A percentile compares a stretch with the other conserved stretches of the same genome.
Evolutionary conservation across 192 early-diverging fungal genomes (phyloP).

Genomic region (Phycomyces blakesleeanus): DNA sequence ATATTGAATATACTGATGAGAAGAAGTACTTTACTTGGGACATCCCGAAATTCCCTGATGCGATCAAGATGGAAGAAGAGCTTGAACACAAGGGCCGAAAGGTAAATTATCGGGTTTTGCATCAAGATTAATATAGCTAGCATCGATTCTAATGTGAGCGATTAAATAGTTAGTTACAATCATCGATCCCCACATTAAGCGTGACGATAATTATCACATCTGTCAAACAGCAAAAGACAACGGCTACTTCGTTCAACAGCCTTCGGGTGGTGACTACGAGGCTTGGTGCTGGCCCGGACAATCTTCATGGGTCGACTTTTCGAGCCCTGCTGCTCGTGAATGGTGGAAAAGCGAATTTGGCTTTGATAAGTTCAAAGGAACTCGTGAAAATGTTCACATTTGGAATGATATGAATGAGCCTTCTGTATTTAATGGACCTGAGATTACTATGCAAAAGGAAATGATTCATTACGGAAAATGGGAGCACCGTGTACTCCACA

Average conservation of each 20-base stretch:
- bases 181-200: conserved; percentile 96
- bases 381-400: conserved; percentile 74
- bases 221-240: conserved; percentile 73
- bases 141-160: neutral
- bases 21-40: conserved; percentile 99
- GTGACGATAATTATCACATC: conserved; percentile 68
- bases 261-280: conserved; percentile 72
- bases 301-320: conserved; percentile 92
- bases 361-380: conserved; percentile 79
- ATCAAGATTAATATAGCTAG: neutral
- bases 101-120: conserved; percentile 33
- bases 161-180: conserved; percentile 82
- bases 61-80: conserved; percentile 75
- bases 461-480: conserved; percentile 73
- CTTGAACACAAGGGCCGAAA: conserved; percentile 73
- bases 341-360: conserved; percentile 82
- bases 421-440: conserved; percentile 93
- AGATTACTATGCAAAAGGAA: conserved; percentile 96
- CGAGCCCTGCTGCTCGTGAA: conserved; percentile 67
- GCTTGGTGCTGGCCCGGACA: conserved; percentile 98
- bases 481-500: conserved; percentile 96
- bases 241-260: conserved; percentile 77
- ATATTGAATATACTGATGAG: conserved; percentile 99
- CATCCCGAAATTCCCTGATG: conserved; percentile 82
- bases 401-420: conserved; percentile 99